Percentiles rank a stretch among this genome's conserved stretches.
Evolutionary conservation across 1,284 basidiomycete genomes (phyloP).

Genomic region (Prillingera fragicola): DNA sequence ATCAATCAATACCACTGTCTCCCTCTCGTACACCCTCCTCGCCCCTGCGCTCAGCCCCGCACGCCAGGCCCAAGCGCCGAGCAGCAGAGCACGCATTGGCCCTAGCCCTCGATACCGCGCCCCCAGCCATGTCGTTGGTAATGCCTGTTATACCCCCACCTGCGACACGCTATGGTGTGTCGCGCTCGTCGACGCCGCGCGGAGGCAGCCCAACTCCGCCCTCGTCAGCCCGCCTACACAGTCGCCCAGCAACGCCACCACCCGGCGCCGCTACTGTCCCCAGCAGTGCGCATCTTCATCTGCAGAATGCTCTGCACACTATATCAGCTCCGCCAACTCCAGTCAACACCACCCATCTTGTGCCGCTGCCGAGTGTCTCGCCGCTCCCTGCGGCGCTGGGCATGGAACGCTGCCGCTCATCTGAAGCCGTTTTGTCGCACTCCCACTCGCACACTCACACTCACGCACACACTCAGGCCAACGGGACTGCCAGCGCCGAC

Average conservation of each 20-base stretch:
- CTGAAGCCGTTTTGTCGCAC: constrained; percentile 30
- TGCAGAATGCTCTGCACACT: constrained; percentile 19
- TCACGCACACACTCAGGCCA: constrained; percentile 1
- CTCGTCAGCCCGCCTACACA: constrained; percentile 15
- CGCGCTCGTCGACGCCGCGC: constrained; percentile 17
- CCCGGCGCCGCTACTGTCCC: constrained; percentile 1
- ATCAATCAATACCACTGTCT: neutral
- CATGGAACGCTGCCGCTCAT: constrained; percentile 42
- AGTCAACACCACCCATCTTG: constrained; percentile 38
- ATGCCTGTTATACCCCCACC: constrained; percentile 18
- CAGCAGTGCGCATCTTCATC: constrained; percentile 7
- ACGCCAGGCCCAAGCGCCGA: neutral
- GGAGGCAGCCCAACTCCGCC: constrained; percentile 14
- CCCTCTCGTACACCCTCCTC: neutral
- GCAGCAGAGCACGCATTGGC: neutral
- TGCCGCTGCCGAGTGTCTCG: constrained; percentile 17
- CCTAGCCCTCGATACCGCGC: no score
- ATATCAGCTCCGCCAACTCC: constrained; percentile 44
- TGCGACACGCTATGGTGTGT: constrained; percentile 11
- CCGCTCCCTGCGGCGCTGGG: constrained; percentile 28
- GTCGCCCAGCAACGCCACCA: constrained; percentile 17
- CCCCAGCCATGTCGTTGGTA: constrained; percentile 14
- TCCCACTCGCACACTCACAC: constrained; percentile 8
- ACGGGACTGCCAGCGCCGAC: constrained; percentile 5
- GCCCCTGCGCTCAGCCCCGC: neutral